Evolutionary conservation across 148 eudicot genomes (phyloP), one percentile per base, ranked within the genome.

Genomic region (Beta vulgaris): DNA sequence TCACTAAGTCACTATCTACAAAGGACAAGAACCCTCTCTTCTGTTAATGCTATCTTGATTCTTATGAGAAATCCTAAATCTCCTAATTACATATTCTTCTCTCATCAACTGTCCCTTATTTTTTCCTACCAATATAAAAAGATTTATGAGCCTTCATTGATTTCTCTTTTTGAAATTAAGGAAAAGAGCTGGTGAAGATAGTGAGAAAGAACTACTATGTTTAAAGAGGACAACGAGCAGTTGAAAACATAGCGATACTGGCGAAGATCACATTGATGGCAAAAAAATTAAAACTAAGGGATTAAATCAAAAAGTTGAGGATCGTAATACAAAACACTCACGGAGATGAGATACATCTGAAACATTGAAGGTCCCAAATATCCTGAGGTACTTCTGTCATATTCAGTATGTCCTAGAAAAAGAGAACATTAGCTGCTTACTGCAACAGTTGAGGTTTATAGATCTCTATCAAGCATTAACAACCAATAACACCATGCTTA

Each of bases 341-440:
- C 98, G 77, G 68, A 21, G 97, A 92, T 69, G 91, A 88, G 69
- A 82, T 73, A 57, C 82, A 80, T 88, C 90, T 88, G 71, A 95
- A 92, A 58, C 91, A 80, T 68, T 85, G 93, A 78, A 92, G 94
- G 70, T 91, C 91, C 99, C 99, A 92, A 59, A 91, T 72, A 77
- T 95, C 99, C 75, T 79, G 89, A 55, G 98, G 81, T 69, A 92
- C 81, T 83, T 64, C 77, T 75, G 84, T 87, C 78, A 83, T 76
- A 85, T 87, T 88, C 73, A 77, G 31, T 51, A 81, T 75, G 74
- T 89, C 98, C 98, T 95, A 88, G 13, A n/a, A 79, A 85, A 15
- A 71, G 40, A 35, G 23, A 26, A 63, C 10, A 14, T 16, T 29
- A 69, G 16, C 43, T 11, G 28, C 40, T 67, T 67, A 37, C 25